Conservation (phyloP, 1,284 basidiomycete genomes). For the Peniophora sp. region DNA sequence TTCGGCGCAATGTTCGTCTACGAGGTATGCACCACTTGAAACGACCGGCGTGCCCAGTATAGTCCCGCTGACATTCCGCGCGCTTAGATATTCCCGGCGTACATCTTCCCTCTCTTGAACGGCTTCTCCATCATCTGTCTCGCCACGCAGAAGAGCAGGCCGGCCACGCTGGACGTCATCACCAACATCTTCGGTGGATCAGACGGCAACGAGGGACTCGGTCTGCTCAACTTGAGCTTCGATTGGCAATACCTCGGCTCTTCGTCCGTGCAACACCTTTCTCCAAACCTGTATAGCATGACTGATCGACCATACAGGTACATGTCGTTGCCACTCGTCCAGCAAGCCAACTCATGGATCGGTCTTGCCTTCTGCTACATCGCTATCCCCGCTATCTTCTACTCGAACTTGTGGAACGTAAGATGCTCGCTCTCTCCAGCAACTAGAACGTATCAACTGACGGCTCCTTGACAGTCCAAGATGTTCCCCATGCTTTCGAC, state of each 20-base stretch:
- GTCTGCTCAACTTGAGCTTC: constrained; percentile 45
- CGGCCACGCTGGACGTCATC: constrained; percentile 36
- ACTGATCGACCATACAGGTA: constrained; percentile 17
- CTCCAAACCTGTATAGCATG: not conserved
- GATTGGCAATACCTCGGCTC: constrained; percentile 63
- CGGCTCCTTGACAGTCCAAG: constrained; percentile 28
- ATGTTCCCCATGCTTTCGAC: constrained; percentile 58
- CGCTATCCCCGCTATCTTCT: constrained; percentile 48
- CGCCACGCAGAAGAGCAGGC: constrained; percentile 38
- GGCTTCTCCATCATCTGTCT: constrained; percentile 52
- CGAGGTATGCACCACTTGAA: constrained; percentile 20
- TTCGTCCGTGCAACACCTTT: constrained; percentile 25
- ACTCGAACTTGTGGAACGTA: constrained; percentile 52
- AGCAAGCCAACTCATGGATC: constrained; percentile 55
- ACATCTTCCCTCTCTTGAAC: constrained; percentile 54
- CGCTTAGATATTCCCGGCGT: constrained; percentile 43
- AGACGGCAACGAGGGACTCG: constrained; percentile 57
- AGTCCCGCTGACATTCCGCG: too few relatives aligned
- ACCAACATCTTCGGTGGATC: constrained; percentile 60
- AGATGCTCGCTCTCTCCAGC: constrained; percentile 16
- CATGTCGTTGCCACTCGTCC: constrained; percentile 42
- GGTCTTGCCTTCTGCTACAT: constrained; percentile 48
- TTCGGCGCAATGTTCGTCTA: constrained; percentile 49
- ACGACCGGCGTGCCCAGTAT: too few relatives aligned
- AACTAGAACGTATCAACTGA: not conserved